Conservation (phyloP, 2,329 filamentous ascomycete genomes). For the Pseudonectria foliicola region DNA sequence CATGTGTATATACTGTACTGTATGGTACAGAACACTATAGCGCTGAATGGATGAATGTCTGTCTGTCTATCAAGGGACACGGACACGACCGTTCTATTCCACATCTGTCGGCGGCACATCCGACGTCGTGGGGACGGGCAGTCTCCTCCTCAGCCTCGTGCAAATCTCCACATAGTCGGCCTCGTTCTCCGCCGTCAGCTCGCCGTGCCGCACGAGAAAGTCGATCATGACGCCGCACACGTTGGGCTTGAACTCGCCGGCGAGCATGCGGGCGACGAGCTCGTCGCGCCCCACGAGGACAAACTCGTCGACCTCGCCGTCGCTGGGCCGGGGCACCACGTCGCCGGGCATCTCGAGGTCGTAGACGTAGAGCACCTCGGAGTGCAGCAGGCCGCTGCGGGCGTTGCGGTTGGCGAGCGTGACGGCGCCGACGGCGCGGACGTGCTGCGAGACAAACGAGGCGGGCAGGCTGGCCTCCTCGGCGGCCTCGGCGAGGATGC, state of each 20-base stretch:
- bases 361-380: constrained; percentile 58
- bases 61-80: too few relatives aligned
- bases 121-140: constrained; percentile 33
- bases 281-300: constrained; percentile 54
- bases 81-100: too few relatives aligned
- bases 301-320: constrained; percentile 75
- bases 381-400: constrained; percentile 24
- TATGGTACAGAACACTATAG: too few relatives aligned
- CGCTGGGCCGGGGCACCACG: constrained; percentile 58
- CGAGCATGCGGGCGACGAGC: constrained; percentile 54
- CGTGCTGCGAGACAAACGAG: constrained; percentile 18
- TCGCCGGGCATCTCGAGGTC: constrained; percentile 59
- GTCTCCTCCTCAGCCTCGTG: constrained; percentile 34
- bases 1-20: too few relatives aligned
- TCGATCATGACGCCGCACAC: constrained; percentile 72
- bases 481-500: constrained; percentile 61
- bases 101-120: constrained; percentile 8
- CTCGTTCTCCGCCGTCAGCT: constrained; percentile 67
- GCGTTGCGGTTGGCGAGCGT: constrained; percentile 27
- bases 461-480: constrained; percentile 56
- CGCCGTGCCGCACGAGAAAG: constrained; percentile 71
- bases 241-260: constrained; percentile 77
- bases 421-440: constrained; percentile 25
- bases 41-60: too few relatives aligned
- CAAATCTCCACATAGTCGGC: constrained; percentile 63